Evolutionary conservation across 169 alveolate genomes (phyloP), one percentile per base, ranked within the genome.

Genomic region (Condylostoma magnum): DNA sequence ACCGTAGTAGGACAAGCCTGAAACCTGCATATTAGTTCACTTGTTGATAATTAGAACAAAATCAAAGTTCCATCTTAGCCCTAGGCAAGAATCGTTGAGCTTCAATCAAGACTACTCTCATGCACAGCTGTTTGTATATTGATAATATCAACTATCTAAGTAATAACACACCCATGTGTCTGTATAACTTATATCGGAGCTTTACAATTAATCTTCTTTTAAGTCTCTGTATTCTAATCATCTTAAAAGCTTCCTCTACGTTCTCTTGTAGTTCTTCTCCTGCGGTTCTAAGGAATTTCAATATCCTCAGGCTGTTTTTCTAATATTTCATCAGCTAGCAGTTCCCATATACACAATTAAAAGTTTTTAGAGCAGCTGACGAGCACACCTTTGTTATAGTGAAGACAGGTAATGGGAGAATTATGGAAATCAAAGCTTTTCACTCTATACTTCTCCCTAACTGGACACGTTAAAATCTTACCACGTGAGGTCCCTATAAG

Each of bases 401-500:
- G 22, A 12, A 60, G 12, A 27, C 71, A 60, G 27, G 57, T 60
- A 8, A 60, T 60, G 43, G 71, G 57, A 12, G 71, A 1, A 15
- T 41, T 33, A 3, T 60, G 71, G 3, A 20, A 41, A 15, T 8
- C 12, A 41, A 18, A 60, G 27, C n/a, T 12, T 15, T 38, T 25
- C 12, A 60, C 57, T 3, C 34, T 12, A 3, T 60, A 55, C n/a
- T 8, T n/a, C 15, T 34, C 34, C 56, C 22, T 31, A 41, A 60
- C 36, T n/a, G 54, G 71, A 34, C 57, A 38, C 56, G 43, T 34
- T 20, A 22, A 60, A 28, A 60, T 60, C 12, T 38, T 33, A 12
- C 71, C 71, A 8, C 36, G 15, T n/a, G 71, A 60, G 31, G 71
- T 60, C 31, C 71, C 71, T 10, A 60, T 36, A 22, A 60, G 18